Evolutionary conservation across 2,329 filamentous ascomycete genomes (phyloP).

Genomic region (Colletotrichum lentis): DNA sequence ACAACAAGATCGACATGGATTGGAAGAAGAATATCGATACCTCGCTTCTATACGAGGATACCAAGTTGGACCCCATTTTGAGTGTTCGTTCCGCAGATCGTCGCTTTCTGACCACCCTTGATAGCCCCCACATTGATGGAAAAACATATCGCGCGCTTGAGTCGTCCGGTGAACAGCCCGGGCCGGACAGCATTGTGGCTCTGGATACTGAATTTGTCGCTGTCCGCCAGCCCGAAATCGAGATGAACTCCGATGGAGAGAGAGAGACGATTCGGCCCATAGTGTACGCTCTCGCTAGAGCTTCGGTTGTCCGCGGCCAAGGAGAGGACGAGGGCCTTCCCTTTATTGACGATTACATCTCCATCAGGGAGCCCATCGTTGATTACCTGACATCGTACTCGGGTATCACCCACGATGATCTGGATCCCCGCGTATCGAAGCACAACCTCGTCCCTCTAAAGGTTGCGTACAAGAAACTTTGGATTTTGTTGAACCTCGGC

Average conservation of each 20-base stretch:
- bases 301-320: constrained; percentile 84
- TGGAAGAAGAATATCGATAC: constrained; percentile 90
- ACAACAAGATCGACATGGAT: constrained; percentile 81
- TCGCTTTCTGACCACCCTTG: constrained; percentile 40
- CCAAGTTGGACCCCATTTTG: constrained; percentile 52
- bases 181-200: constrained; percentile 78
- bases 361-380: constrained; percentile 87
- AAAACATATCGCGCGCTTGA: constrained; percentile 70
- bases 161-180: constrained; percentile 69
- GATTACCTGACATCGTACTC: constrained; percentile 96
- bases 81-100: too few species aligned
- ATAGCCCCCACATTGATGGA: constrained; percentile 53
- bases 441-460: constrained; percentile 90
- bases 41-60: constrained; percentile 80
- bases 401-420: constrained; percentile 84
- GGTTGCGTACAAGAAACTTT: constrained; percentile 95
- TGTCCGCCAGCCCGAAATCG: constrained; percentile 90
- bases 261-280: constrained; percentile 91
- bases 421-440: constrained; percentile 78
- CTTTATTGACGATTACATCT: constrained; percentile 98
- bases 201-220: constrained; percentile 97
- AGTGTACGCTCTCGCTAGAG: constrained; percentile 89
- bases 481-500: constrained; percentile 93
- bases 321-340: constrained; percentile 82
- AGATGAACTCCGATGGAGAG: constrained; percentile 93